Conservation (phyloP, 345 rosid species). For the Stellera chamaejasme region DNA sequence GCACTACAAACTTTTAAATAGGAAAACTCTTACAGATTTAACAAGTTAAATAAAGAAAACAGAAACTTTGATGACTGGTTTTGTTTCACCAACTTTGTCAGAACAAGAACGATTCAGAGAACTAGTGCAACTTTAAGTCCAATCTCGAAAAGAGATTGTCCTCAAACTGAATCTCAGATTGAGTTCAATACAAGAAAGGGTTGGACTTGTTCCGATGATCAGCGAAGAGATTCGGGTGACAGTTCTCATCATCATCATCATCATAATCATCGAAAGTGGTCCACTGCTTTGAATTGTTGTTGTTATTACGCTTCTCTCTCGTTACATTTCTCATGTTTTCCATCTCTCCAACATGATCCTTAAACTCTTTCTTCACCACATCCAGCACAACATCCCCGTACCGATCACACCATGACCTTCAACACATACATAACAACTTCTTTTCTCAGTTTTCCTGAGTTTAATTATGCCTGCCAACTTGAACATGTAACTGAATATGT, state of each 20-base stretch:
- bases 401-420: conserved; percentile 63
- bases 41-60: too few species aligned
- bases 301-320: conserved; percentile 29
- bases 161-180: conserved; percentile 6
- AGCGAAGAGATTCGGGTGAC: conserved; percentile 51
- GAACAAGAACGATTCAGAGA: too few species aligned
- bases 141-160: too few species aligned
- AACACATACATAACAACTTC: neutral
- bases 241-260: conserved; percentile 52
- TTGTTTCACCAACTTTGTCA: too few species aligned
- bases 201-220: conserved; percentile 1
- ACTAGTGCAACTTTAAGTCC: too few species aligned
- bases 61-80: too few species aligned
- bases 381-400: conserved; percentile 59
- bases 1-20: too few species aligned
- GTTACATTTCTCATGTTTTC: conserved; percentile 40
- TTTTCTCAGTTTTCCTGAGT: too few species aligned
- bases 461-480: too few species aligned
- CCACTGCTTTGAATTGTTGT: conserved; percentile 34
- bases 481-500: too few species aligned
- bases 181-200: conserved; percentile 16
- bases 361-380: conserved; percentile 75
- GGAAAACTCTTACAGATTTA: too few species aligned
- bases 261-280: conserved; percentile 58
- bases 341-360: conserved; percentile 65